Conservation (phyloP, 805 yeast species). For the Kodamaea kaohsiungensis region DNA sequence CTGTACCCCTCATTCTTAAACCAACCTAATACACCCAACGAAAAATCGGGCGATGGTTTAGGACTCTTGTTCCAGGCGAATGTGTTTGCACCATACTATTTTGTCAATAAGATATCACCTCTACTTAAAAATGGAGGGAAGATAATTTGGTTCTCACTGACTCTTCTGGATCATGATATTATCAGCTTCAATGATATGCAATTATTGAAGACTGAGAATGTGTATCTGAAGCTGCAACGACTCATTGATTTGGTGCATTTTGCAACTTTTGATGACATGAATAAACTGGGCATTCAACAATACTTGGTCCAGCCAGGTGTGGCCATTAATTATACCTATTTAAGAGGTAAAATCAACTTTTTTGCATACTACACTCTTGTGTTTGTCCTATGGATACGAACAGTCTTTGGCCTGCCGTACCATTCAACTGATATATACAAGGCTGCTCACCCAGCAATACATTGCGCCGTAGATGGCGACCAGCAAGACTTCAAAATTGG, state of each 20-base stretch:
- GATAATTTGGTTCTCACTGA: constrained; percentile 76
- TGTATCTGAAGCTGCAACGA: constrained; percentile 92
- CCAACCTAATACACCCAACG: constrained; percentile 43
- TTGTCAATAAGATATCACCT: constrained; percentile 64
- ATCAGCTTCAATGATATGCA: constrained; percentile 76
- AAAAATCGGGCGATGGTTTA: constrained; percentile 70
- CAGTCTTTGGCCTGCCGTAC: constrained; percentile 85
- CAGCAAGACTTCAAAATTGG: constrained; percentile 60
- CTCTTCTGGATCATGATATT: constrained; percentile 75
- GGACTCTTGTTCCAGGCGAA: constrained; percentile 92
- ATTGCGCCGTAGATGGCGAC: constrained; percentile 53
- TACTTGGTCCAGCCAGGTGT: constrained; percentile 93
- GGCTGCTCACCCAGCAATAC: constrained; percentile 82
- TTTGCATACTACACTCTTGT: constrained; percentile 85
- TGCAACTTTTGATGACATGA: constrained; percentile 61
- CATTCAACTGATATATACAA: constrained; percentile 84
- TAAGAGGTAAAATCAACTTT: constrained; percentile 61
- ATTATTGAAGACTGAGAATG: constrained; percentile 57
- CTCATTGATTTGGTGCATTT: constrained; percentile 79
- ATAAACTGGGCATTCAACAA: constrained; percentile 57
- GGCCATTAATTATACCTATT: constrained; percentile 77
- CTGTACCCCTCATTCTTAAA: constrained; percentile 83
- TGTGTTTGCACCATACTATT: constrained; percentile 90
- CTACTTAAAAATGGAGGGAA: constrained; percentile 51
- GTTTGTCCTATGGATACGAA: constrained; percentile 74